Conservation (phyloP, 73 alveolate species). For the Paramecium biaurelia region DNA sequence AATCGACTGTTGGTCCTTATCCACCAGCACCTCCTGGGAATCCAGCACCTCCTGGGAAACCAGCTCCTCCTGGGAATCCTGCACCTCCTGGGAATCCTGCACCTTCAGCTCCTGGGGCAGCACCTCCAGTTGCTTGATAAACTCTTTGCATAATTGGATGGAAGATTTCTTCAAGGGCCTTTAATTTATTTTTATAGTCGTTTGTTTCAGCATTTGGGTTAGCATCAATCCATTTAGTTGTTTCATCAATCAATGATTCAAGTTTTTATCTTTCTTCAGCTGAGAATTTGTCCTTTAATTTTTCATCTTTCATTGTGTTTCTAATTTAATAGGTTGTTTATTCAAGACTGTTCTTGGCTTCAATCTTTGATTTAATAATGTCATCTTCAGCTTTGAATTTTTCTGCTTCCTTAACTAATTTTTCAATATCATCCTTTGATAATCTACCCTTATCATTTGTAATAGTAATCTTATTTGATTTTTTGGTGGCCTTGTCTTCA, state of each 20-base stretch:
- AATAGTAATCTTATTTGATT: constrained; percentile 91
- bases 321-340: constrained; percentile 74
- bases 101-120: constrained; percentile 79
- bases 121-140: constrained; percentile 93
- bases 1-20: constrained; percentile 62
- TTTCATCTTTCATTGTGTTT: constrained; percentile 85
- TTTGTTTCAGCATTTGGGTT: constrained; percentile 78
- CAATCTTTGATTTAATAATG: constrained; percentile 73
- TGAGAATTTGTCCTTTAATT: constrained; percentile 76
- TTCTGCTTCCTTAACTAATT: constrained; percentile 87
- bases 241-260: constrained; percentile 67
- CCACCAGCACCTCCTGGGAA: constrained; percentile 58
- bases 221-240: constrained; percentile 75
- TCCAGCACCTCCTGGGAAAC: constrained; percentile 71
- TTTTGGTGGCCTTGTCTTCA: constrained; percentile 96
- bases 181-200: constrained; percentile 84
- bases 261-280: constrained; percentile 68
- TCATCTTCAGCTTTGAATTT: constrained; percentile 83
- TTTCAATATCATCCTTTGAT: constrained; percentile 87
- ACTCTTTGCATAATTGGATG: constrained; percentile 95
- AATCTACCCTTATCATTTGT: constrained; percentile 94
- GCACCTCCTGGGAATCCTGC: constrained; percentile 71
- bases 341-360: constrained; percentile 82
- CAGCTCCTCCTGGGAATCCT: constrained; percentile 68
- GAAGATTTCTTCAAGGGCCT: constrained; percentile 86